A percentile compares a stretch with the other conserved stretches of the same genome.
phyloP scores from a whole-genome alignment of 225 moss, liverwort and hornwort species.

The Climacium dendroides region DNA sequence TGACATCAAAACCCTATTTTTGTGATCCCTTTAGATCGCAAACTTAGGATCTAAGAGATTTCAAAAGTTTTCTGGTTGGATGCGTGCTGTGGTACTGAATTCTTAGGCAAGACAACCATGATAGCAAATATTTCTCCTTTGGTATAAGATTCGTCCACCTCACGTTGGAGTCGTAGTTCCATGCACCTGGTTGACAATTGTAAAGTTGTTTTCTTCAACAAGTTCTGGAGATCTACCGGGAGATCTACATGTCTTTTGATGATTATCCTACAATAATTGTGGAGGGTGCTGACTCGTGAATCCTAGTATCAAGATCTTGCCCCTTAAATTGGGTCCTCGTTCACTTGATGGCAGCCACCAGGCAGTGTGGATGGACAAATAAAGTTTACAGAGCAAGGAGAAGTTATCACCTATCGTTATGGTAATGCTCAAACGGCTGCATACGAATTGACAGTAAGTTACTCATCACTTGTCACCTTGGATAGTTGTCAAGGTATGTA shows the following conservation, averaged over 20 bases:
- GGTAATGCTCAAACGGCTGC: constrained; percentile 84
- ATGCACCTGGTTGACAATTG: not conserved
- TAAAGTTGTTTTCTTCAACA: not conserved
- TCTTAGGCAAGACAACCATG: not conserved
- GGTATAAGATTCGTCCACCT: not conserved
- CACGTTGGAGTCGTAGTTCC: not conserved
- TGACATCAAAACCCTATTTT: not conserved
- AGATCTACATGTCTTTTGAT: not conserved
- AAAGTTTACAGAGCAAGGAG: constrained; percentile 98
- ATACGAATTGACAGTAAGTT: constrained; percentile 86
- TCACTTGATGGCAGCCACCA: constrained; percentile 55
- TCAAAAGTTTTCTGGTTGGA: not conserved
- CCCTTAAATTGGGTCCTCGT: not conserved
- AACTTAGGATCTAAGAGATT: not conserved
- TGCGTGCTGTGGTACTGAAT: not conserved
- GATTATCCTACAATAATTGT: not conserved
- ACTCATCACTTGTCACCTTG: not conserved
- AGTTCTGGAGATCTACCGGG: not conserved
- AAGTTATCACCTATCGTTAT: constrained; percentile 96
- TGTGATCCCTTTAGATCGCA: not conserved
- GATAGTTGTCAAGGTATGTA: not conserved
- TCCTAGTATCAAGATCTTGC: not conserved
- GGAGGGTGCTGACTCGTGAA: not conserved
- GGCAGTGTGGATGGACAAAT: constrained; percentile 90
- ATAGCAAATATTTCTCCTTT: not conserved